Conservation (phyloP, 2,329 filamentous ascomycete species). For the Fusarium chlamydosporum region DNA sequence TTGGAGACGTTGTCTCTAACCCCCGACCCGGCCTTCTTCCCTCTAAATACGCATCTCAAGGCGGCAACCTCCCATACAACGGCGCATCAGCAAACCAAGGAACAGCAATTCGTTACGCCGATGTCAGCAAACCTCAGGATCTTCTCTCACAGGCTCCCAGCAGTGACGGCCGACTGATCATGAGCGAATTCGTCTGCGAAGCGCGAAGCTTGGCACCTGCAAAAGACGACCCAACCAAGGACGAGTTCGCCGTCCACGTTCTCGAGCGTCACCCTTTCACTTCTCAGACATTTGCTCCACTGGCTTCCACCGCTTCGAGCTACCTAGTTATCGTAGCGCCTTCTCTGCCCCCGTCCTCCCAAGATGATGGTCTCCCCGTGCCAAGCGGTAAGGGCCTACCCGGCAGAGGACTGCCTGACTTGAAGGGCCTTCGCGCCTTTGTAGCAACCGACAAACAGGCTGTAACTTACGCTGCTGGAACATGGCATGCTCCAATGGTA, state of each 20-base stretch:
- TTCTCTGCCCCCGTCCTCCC: slow-evolving; percentile 66
- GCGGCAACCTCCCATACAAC: slow-evolving; percentile 58
- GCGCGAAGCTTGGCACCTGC: slow-evolving; percentile 50
- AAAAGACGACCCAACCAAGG: slow-evolving; percentile 22
- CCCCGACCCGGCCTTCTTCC: slow-evolving; percentile 72
- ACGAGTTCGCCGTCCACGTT: slow-evolving; percentile 73
- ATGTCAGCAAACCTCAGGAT: slow-evolving; percentile 80
- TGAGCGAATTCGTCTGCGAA: slow-evolving; percentile 91
- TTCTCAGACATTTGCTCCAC: slow-evolving; percentile 90
- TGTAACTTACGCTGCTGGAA: slow-evolving; percentile 91
- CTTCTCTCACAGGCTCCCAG: slow-evolving; percentile 77
- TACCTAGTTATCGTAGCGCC: slow-evolving; percentile 94
- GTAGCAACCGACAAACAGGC: slow-evolving; percentile 83
- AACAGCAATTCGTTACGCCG: slow-evolving; percentile 86
- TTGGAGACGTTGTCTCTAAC: slow-evolving; percentile 86
- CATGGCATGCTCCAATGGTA: slow-evolving; percentile 97
- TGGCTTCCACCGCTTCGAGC: slow-evolving; percentile 66
- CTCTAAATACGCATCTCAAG: slow-evolving; percentile 60
- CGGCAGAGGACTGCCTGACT: slow-evolving; percentile 78
- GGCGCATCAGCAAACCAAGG: slow-evolving; percentile 83
- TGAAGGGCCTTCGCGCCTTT: slow-evolving; percentile 80
- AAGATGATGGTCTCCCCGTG: slow-evolving; percentile 49
- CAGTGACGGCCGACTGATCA: slow-evolving; percentile 67
- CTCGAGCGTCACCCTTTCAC: slow-evolving; percentile 95
- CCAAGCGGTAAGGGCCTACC: slow-evolving; percentile 61